A percentile compares a stretch with the other conserved stretches of the same genome.
These are phyloP conservation scores for Bipolaris zeicola DNA, from an alignment of 2,329 filamentous ascomycete species.

Conservation along the genomic window DNA sequence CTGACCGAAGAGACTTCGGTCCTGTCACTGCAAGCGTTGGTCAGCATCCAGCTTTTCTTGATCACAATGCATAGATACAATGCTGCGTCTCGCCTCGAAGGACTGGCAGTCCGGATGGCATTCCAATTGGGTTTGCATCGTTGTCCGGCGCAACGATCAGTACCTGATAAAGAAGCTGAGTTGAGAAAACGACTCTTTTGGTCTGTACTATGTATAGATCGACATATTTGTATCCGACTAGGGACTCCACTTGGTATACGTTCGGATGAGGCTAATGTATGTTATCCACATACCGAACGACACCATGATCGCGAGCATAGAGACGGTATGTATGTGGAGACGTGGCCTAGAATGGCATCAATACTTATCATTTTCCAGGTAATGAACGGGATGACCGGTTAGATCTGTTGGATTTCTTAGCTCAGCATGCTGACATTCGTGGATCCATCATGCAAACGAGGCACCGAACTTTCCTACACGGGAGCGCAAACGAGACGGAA, in stretches of 20 bases:
- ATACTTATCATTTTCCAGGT: neutral
- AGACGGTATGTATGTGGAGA: slow-evolving; percentile 4
- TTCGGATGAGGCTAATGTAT: slow-evolving; percentile 28
- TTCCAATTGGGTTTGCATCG: slow-evolving; percentile 28
- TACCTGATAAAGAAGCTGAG: slow-evolving; percentile 20
- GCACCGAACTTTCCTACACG: slow-evolving; percentile 16
- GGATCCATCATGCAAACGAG: slow-evolving; percentile 33
- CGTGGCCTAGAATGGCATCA: too few relatives aligned
- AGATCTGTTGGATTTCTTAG: slow-evolving; percentile 30
- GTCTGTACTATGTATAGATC: slow-evolving; percentile 33
- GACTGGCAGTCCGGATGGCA: slow-evolving; percentile 26
- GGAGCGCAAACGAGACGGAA: slow-evolving; percentile 13
- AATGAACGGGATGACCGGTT: slow-evolving; percentile 24
- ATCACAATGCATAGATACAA: slow-evolving; percentile 35
- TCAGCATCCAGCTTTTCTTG: slow-evolving; percentile 32
- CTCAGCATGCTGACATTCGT: slow-evolving; percentile 28
- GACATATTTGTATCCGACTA: slow-evolving; percentile 32
- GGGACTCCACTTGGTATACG: slow-evolving; percentile 30
- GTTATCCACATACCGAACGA: slow-evolving; percentile 28
- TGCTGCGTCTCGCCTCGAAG: slow-evolving; percentile 31
- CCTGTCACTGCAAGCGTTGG: slow-evolving; percentile 29
- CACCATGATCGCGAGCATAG: slow-evolving; percentile 9
- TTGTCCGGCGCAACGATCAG: slow-evolving; percentile 18
- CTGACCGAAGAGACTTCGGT: slow-evolving; percentile 32
- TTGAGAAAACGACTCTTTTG: slow-evolving; percentile 34